These are phyloP conservation scores for Larix kaempferi DNA, from an alignment of 75 land plant species.

Conservation along the genomic window DNA sequence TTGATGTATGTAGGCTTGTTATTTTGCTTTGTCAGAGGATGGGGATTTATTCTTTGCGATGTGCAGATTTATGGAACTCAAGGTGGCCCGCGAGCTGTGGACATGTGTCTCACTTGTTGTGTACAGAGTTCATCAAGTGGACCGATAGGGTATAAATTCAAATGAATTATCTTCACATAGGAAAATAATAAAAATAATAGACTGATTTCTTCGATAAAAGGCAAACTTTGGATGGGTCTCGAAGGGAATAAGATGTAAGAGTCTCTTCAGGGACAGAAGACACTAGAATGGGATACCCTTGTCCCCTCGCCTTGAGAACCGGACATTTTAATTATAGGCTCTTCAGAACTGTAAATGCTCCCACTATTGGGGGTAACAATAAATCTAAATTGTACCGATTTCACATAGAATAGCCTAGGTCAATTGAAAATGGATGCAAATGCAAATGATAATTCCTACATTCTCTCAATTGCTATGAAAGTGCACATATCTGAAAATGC, in stretches of 20 bases:
- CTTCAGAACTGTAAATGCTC: neutral
- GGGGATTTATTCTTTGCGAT: too few relatives aligned
- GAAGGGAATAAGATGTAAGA: conserved; percentile 52
- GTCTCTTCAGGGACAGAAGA: conserved; percentile 54
- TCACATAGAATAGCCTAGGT: neutral
- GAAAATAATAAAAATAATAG: neutral
- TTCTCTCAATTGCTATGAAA: too few relatives aligned
- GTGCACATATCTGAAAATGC: too few relatives aligned
- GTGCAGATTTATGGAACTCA: too few relatives aligned
- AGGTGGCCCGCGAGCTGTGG: too few relatives aligned
- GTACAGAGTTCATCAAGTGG: neutral
- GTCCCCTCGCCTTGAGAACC: conserved; percentile 42
- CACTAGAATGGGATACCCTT: conserved; percentile 57
- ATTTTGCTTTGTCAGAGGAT: too few relatives aligned
- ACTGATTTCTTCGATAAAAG: neutral
- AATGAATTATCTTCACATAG: neutral
- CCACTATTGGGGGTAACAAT: neutral
- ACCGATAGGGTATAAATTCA: neutral
- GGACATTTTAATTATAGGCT: neutral
- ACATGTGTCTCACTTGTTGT: too few relatives aligned
- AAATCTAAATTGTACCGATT: neutral
- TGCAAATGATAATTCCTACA: too few relatives aligned
- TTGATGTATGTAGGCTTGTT: too few relatives aligned
- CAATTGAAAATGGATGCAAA: neutral
- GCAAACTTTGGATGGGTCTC: conserved; percentile 52